phyloP scores from a whole-genome alignment of 441 rosid species.

The Adansonia gregorii region DNA sequence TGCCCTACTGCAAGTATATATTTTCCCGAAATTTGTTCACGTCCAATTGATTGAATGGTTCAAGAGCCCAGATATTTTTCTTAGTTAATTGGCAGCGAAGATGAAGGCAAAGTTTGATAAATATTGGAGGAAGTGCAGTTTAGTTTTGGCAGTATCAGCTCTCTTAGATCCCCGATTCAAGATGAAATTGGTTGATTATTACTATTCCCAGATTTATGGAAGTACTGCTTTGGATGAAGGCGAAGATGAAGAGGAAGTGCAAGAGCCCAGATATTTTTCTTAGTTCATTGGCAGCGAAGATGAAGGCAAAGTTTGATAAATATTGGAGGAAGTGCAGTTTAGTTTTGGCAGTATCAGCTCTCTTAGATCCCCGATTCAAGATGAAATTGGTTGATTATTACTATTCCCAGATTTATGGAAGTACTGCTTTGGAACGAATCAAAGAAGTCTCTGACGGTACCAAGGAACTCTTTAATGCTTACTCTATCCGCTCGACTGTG shows the following conservation, averaged over 20 bases:
- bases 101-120: slow-evolving; percentile 82
- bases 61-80: slow-evolving; percentile 69
- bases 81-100: slow-evolving; percentile 63
- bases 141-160: slow-evolving; percentile 83
- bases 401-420: slow-evolving; percentile 90
- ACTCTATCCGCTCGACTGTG: slow-evolving; percentile 73
- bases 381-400: slow-evolving; percentile 95
- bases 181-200: slow-evolving; percentile 95
- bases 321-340: slow-evolving; percentile 93
- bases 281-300: slow-evolving; percentile 65
- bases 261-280: slow-evolving; percentile 71
- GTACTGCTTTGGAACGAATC: slow-evolving; percentile 79
- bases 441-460: slow-evolving; percentile 84
- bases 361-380: slow-evolving; percentile 92
- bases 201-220: slow-evolving; percentile 89
- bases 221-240: slow-evolving; percentile 88
- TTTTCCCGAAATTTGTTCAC: slow-evolving; percentile 82
- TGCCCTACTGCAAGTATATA: slow-evolving; percentile 78
- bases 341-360: slow-evolving; percentile 82
- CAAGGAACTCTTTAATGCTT: slow-evolving; percentile 80
- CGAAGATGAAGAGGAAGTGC: no score
- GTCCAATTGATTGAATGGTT: slow-evolving; percentile 90
- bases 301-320: slow-evolving; percentile 78
- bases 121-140: slow-evolving; percentile 90
- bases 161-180: slow-evolving; percentile 92